phyloP scores from a whole-genome alignment of 352 stramenopile genomes.

The Pythium monospermum region DNA sequence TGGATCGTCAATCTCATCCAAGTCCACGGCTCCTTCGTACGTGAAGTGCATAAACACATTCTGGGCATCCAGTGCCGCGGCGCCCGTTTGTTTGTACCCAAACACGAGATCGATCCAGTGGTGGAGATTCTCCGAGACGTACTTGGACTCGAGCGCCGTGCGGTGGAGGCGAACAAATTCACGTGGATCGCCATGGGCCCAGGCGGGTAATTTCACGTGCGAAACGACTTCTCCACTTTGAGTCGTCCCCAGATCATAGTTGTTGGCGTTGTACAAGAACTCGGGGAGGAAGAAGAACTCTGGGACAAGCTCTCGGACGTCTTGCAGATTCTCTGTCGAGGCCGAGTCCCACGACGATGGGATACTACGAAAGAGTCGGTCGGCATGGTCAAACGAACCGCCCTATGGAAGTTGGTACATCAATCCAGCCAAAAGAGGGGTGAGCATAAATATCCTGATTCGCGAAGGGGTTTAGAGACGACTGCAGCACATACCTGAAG shows the following conservation, averaged over 20 bases:
- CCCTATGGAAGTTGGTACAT: no score
- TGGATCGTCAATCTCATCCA: slow-evolving; percentile 79
- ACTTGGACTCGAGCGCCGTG: slow-evolving; percentile 94
- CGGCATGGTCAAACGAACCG: slow-evolving; percentile 90
- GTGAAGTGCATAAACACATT: slow-evolving; percentile 92
- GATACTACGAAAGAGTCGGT: slow-evolving; percentile 95
- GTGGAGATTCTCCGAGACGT: slow-evolving; percentile 95
- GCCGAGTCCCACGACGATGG: slow-evolving; percentile 93
- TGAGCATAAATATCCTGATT: no score
- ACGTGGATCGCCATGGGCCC: slow-evolving; percentile 89
- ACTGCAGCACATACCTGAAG: slow-evolving; percentile 32
- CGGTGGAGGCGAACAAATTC: slow-evolving; percentile 95
- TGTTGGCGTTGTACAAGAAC: slow-evolving; percentile 75
- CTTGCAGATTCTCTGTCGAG: slow-evolving; percentile 89
- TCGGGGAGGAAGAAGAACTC: slow-evolving; percentile 80
- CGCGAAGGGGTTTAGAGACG: no score
- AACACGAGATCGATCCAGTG: slow-evolving; percentile 99
- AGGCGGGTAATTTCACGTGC: slow-evolving; percentile 92
- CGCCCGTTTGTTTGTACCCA: slow-evolving; percentile 93
- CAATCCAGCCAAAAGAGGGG: no score
- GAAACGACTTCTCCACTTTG: slow-evolving; percentile 86
- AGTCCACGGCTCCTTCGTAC: slow-evolving; percentile 76
- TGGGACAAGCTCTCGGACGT: slow-evolving; percentile 75
- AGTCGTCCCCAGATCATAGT: slow-evolving; percentile 60
- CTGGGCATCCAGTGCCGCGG: slow-evolving; percentile 86